These are phyloP conservation scores for Boletus subcaerulescens DNA, from an alignment of 768 basidiomycete species.

Conservation along the genomic window DNA sequence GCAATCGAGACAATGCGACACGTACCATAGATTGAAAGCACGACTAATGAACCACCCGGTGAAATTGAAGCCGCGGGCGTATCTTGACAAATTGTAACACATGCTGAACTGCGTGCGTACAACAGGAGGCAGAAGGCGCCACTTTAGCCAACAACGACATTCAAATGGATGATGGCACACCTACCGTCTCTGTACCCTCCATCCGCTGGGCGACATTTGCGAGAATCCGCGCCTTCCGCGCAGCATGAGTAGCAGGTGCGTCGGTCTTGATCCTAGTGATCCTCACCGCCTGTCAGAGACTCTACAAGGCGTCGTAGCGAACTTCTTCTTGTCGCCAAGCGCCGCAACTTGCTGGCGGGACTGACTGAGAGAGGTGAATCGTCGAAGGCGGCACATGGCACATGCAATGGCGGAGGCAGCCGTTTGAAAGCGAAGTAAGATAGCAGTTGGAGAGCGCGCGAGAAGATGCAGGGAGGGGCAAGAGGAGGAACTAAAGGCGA, in stretches of 20 bases:
- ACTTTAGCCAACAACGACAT: neutral
- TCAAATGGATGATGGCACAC: neutral
- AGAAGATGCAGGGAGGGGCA: neutral
- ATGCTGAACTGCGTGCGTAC: neutral
- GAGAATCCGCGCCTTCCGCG: neutral
- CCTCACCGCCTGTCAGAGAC: conserved; percentile 10
- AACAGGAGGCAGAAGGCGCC: neutral
- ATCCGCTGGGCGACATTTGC: neutral
- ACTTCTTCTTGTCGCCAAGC: neutral
- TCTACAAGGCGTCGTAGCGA: conserved; percentile 1
- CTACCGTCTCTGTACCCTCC: neutral
- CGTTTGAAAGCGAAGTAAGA: neutral
- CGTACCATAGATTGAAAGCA: conserved; percentile 2
- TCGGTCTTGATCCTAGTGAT: conserved; percentile 16
- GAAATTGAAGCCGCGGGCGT: neutral
- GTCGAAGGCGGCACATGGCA: neutral
- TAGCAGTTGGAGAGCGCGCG: neutral
- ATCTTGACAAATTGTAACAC: neutral
- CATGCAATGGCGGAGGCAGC: neutral
- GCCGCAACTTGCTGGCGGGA: neutral
- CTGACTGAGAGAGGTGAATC: neutral
- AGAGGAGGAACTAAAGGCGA: conserved; percentile 1
- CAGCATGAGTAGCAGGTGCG: neutral
- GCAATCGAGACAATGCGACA: neutral
- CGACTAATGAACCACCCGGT: neutral